A percentile compares a stretch with the other conserved stretches of the same genome.
These are phyloP conservation scores for Piromyces sp. DNA, from an alignment of 192 early-diverging fungal species.

Conservation along the genomic window DNA sequence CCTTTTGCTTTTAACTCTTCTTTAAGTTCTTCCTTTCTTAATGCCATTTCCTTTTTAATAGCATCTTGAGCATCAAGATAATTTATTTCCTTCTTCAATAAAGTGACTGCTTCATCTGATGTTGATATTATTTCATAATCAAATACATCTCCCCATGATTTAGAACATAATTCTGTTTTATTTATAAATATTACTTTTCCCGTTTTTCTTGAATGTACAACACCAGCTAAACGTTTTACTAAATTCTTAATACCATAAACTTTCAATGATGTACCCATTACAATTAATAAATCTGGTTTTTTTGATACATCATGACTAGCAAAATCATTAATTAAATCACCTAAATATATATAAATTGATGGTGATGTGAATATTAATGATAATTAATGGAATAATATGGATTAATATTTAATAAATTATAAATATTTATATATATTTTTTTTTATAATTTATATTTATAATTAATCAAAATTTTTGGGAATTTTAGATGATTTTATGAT, in stretches of 20 bases:
- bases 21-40: not conserved
- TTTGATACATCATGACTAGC: slow-evolving; percentile 10
- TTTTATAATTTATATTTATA: no score
- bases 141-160: slow-evolving; percentile 64
- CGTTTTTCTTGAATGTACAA: slow-evolving; percentile 28
- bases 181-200: slow-evolving; percentile 62
- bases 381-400: no score
- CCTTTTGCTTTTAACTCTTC: not conserved
- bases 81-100: not conserved
- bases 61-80: not conserved
- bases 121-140: slow-evolving; percentile 57
- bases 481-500: no score
- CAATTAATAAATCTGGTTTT: slow-evolving; percentile 56
- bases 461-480: no score
- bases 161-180: slow-evolving; percentile 30
- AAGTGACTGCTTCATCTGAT: slow-evolving; percentile 30
- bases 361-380: no score
- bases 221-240: slow-evolving; percentile 50
- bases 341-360: no score
- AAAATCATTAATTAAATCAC: slow-evolving; percentile 26
- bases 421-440: no score
- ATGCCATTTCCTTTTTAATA: not conserved
- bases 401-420: no score
- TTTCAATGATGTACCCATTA: slow-evolving; percentile 80
- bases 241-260: slow-evolving; percentile 58